A percentile compares a stretch with the other conserved stretches of the same genome.
These are phyloP conservation scores for Clavispora vitiphila DNA, from an alignment of 805 yeast species.

Conservation along the genomic window DNA sequence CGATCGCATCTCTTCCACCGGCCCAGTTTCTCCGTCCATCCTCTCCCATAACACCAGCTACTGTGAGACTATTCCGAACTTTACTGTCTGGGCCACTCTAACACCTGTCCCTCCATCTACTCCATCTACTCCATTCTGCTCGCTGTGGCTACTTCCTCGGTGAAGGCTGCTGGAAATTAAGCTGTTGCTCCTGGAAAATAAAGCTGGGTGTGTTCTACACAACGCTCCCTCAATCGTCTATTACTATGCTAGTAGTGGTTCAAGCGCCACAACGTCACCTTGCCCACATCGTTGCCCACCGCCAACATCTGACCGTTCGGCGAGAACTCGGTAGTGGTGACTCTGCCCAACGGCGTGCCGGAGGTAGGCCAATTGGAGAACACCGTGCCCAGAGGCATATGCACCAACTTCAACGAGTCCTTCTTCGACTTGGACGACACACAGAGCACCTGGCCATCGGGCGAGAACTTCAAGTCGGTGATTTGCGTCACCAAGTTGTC, in stretches of 20 bases:
- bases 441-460: constrained; percentile 85
- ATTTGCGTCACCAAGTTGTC: constrained; percentile 82
- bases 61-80: too few relatives aligned
- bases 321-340: constrained; percentile 73
- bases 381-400: constrained; percentile 80
- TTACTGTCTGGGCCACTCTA: too few relatives aligned
- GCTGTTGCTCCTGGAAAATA: too few relatives aligned
- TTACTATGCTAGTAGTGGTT: constrained; percentile 59
- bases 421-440: constrained; percentile 80
- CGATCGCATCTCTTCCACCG: too few relatives aligned
- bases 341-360: constrained; percentile 94
- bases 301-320: constrained; percentile 80
- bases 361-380: constrained; percentile 97
- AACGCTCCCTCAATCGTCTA: neutral
- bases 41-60: too few relatives aligned
- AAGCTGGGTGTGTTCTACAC: too few relatives aligned
- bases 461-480: constrained; percentile 65
- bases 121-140: too few relatives aligned
- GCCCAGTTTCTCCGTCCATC: too few relatives aligned
- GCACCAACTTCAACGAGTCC: constrained; percentile 83
- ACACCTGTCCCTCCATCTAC: too few relatives aligned
- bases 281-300: constrained; percentile 88
- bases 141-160: too few relatives aligned
- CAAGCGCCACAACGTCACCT: constrained; percentile 81
- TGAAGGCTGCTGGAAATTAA: too few relatives aligned